A percentile compares a stretch with the other conserved stretches of the same genome.
Evolutionary conservation across 2,329 filamentous ascomycete species (phyloP).

Genomic region (Aspergillus quadricinctus): DNA sequence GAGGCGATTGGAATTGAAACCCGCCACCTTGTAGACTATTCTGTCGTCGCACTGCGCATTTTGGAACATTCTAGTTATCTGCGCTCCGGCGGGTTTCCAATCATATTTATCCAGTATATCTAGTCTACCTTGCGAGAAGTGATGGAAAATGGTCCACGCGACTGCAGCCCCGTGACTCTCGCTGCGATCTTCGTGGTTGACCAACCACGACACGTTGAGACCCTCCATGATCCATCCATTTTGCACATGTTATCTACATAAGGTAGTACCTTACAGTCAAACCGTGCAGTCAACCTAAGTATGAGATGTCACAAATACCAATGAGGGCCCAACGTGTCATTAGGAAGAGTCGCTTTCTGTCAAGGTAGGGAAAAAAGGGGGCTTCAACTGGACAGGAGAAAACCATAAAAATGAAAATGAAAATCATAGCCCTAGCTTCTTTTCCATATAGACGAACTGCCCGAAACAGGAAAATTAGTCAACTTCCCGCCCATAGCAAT

Average conservation of each 20-base stretch:
- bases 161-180: background rate
- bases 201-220: background rate
- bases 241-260: background rate
- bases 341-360: no score
- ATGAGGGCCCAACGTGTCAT: background rate
- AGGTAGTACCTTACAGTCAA: no score
- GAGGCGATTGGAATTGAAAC: background rate
- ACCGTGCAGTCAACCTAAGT: no score
- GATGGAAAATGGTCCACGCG: background rate
- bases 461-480: background rate
- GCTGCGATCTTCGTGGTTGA: background rate
- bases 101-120: no score
- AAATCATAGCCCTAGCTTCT: background rate
- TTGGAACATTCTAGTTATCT: background rate
- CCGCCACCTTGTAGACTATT: background rate
- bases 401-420: background rate
- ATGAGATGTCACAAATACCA: background rate
- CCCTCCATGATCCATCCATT: background rate
- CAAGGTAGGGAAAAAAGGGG: no score
- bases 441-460: background rate
- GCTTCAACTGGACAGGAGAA: background rate
- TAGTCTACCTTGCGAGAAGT: no score
- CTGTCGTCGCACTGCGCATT: background rate
- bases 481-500: background rate
- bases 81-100: no score